Evolutionary conservation across 208 protist genomes (phyloP).

Genomic region (Acanthamoeba lenticulata): DNA sequence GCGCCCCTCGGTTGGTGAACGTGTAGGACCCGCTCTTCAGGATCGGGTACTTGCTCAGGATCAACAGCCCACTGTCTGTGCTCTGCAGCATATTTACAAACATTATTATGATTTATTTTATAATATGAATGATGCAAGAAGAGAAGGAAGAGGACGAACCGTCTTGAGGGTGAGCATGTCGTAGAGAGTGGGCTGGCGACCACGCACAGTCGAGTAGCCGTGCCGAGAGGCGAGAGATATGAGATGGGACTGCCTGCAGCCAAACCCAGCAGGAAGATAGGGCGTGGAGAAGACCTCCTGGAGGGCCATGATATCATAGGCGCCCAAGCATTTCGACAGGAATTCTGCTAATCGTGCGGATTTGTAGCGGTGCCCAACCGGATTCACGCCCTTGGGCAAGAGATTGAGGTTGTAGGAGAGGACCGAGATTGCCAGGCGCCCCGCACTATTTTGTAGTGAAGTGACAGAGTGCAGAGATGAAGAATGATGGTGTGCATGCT

Average conservation of each 20-base stretch:
- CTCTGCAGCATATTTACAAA: not conserved
- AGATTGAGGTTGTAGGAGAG: slow-evolving; percentile 56
- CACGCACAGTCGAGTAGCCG: slow-evolving; percentile 11
- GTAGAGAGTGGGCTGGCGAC: not conserved
- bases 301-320: slow-evolving; percentile 47
- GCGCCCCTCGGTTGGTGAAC: slow-evolving; percentile 35
- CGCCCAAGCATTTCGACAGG: not conserved
- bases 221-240: not conserved
- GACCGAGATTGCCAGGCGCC: not conserved
- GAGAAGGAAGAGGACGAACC: not conserved
- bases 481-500: too few species aligned
- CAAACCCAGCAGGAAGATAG: not conserved
- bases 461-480: too few species aligned
- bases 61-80: slow-evolving; percentile 63
- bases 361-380: slow-evolving; percentile 58
- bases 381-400: slow-evolving; percentile 55
- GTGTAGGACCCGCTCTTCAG: slow-evolving; percentile 36
- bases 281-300: slow-evolving; percentile 63
- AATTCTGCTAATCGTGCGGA: slow-evolving; percentile 12
- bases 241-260: slow-evolving; percentile 14
- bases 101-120: too few species aligned
- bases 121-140: not conserved
- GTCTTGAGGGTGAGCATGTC: slow-evolving; percentile 27
- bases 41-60: slow-evolving; percentile 58
- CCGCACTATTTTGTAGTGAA: not conserved